Conservation (phyloP, 768 basidiomycete species). For the Leccinum incarnatum region DNA sequence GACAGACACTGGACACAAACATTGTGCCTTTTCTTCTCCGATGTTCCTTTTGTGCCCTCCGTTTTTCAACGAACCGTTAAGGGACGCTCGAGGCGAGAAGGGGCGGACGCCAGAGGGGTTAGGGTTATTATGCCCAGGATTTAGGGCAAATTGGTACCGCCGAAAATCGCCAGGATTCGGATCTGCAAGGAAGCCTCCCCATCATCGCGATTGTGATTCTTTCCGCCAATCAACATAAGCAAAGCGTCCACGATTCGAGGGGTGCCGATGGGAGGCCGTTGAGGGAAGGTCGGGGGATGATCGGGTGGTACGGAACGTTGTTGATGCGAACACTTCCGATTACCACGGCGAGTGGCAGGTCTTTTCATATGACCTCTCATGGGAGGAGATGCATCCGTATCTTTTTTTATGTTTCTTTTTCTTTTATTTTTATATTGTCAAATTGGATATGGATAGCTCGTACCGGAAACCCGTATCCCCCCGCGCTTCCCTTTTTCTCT, state of each 20-base stretch:
- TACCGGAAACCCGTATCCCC: constrained; percentile 12
- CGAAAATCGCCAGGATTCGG: constrained; percentile 30
- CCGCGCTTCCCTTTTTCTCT: not conserved
- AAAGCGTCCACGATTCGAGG: not conserved
- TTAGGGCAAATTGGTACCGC: constrained; percentile 16
- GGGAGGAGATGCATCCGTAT: constrained; percentile 8
- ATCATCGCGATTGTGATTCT: constrained; percentile 9
- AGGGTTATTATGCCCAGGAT: constrained; percentile 22
- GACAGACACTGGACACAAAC: constrained; percentile 5
- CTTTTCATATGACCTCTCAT: constrained; percentile 22
- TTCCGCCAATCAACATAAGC: constrained; percentile 21
- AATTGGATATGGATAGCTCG: constrained; percentile 16
- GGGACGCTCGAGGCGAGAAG: not conserved
- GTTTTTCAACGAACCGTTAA: not conserved
- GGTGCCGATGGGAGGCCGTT: not conserved
- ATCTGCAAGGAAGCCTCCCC: constrained; percentile 25
- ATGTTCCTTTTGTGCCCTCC: not conserved
- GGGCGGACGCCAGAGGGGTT: not conserved
- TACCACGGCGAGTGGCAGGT: constrained; percentile 18
- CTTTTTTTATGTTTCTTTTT: constrained; percentile 7
- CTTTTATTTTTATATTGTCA: constrained; percentile 6
- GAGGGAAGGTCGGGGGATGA: constrained; percentile 6
- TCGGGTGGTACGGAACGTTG: constrained; percentile 14
- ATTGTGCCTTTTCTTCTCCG: not conserved
- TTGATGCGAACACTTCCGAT: constrained; percentile 17